phyloP scores from a whole-genome alignment of 169 alveolate genomes.

The Plasmodium ovale region DNA sequence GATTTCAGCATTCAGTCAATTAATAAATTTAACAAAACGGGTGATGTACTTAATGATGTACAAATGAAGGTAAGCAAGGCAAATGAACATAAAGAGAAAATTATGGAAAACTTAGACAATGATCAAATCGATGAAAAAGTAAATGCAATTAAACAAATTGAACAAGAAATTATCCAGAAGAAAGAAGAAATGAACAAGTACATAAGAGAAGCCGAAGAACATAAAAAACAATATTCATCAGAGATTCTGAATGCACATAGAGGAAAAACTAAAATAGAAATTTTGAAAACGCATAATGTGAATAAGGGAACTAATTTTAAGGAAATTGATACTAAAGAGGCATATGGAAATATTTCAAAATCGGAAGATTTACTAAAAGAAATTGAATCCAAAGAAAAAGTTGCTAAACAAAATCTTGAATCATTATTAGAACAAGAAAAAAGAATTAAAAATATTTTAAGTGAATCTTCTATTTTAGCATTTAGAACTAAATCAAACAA shows the following conservation, averaged over 20 bases:
- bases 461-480: neutral
- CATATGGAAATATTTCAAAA: neutral
- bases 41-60: neutral
- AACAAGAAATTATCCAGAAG: neutral
- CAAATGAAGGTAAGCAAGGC: neutral
- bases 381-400: neutral
- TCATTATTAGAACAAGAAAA: neutral
- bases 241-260: neutral
- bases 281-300: neutral
- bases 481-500: constrained; percentile 10
- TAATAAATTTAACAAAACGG: neutral
- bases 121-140: constrained; percentile 10
- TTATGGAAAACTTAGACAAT: constrained; percentile 4
- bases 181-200: neutral
- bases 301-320: too few relatives aligned
- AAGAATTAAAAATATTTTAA: neutral
- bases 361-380: neutral
- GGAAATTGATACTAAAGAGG: neutral
- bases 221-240: neutral
- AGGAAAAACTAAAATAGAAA: constrained; percentile 5
- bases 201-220: neutral
- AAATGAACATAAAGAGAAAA: neutral
- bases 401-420: neutral
- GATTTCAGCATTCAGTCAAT: neutral
- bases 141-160: neutral